Evolutionary conservation across 305 asterid species (phyloP), one percentile per base, ranked within the genome.

Genomic region (Solanum hybrid): DNA sequence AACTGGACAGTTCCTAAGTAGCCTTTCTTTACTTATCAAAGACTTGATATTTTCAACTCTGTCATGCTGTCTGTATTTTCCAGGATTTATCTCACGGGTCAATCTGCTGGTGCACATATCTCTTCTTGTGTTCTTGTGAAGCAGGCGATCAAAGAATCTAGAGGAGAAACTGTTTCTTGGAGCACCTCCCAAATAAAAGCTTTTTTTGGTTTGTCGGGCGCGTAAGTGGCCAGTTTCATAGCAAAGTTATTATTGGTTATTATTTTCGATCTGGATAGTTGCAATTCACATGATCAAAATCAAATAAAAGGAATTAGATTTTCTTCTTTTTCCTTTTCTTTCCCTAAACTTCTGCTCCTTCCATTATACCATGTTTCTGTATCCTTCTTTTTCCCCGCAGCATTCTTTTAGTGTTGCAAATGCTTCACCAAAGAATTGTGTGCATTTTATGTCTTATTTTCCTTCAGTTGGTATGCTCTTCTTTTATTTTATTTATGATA

Each of bases 81-180:
- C 94, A 98, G 99, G 95, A 94, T 98, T 66, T 98, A 96, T 93
- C 92, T 98, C 79, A 94, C 95, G 98, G 99, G 99, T 82, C 99
- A 98, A 89, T 98, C 99, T 92, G 99, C 99, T 86, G 99, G 99
- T 90, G 99, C 99, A 66, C 99, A 98, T 92, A 95, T 98, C 90
- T 95, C 99, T 85, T 92, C 99, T 5, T 96, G 98, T 92, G 99
- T 94, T 90, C 98, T 98, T 69, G 64, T 96, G 89, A 95, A 95
- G 90, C 99, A 97, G 95, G 98, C 98, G 81, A 91, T 94, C 32
- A 95, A 93, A 92, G 99, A 98, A 91, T 93, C 98, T 86, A 94
- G 93, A 89, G 95, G 94, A 76, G 96, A 96, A 92, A 92, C 90
- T 81, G 91, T 95, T 89, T 93, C 94, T 87, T 98, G 99, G 99